Evolutionary conservation across 1,284 basidiomycete species (phyloP).

Genomic region (Trametes sp.): DNA sequence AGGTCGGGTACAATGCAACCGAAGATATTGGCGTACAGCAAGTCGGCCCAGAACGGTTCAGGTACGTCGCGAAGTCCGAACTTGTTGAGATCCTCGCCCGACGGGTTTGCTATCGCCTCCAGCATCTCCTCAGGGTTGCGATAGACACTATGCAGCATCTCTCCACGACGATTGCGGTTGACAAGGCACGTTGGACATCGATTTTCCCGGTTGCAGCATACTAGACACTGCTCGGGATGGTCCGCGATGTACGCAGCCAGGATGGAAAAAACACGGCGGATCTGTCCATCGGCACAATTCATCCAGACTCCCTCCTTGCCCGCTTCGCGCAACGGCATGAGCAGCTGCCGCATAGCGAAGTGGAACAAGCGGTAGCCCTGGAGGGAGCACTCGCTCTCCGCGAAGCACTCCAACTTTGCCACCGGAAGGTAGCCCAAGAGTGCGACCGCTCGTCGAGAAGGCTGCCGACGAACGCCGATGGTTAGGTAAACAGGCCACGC

Average conservation of each 20-base stretch:
- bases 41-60: conserved; percentile 41
- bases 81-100: background rate
- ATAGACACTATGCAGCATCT: conserved; percentile 14
- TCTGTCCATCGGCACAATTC: conserved; percentile 23
- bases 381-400: background rate
- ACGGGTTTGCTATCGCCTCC: background rate
- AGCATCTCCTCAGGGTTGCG: background rate
- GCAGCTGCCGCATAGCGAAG: conserved; percentile 32
- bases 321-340: conserved; percentile 29
- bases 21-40: conserved; percentile 40
- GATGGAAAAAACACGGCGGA: conserved; percentile 31
- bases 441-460: conserved; percentile 19
- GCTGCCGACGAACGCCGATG: conserved; percentile 27
- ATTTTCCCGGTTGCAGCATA: conserved; percentile 33
- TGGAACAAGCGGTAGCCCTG: conserved; percentile 36
- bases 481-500: conserved; percentile 36
- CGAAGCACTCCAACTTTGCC: conserved; percentile 26
- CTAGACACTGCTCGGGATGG: conserved; percentile 40
- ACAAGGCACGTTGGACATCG: conserved; percentile 34
- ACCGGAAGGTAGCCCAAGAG: conserved; percentile 36
- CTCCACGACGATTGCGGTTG: conserved; percentile 13
- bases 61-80: conserved; percentile 20
- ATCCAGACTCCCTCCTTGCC: conserved; percentile 34
- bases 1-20: conserved; percentile 33
- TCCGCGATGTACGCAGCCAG: conserved; percentile 27